Percentiles rank a stretch among this genome's conserved stretches.
phyloP scores from a whole-genome alignment of 306 rosid genomes.

The Geum urbanum region DNA sequence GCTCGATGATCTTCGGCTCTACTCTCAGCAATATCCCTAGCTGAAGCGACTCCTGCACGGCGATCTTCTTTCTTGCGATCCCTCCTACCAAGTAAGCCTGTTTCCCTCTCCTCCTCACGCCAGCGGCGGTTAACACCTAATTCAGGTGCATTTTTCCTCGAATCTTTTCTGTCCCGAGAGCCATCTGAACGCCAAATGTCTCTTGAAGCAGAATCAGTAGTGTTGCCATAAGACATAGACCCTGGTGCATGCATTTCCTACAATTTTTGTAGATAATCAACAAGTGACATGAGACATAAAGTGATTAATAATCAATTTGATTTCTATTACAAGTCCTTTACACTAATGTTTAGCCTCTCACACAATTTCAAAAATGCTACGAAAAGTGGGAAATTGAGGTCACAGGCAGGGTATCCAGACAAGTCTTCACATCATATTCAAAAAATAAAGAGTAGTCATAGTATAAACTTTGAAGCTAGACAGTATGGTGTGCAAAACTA shows the following conservation, averaged over 20 bases:
- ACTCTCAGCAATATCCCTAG: conserved; percentile 38
- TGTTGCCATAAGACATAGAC: conserved; percentile 40
- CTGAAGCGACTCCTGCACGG: conserved; percentile 44
- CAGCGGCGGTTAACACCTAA: conserved; percentile 54
- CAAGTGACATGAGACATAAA: not conserved
- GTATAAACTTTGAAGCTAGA: not conserved
- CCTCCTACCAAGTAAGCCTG: conserved; percentile 63
- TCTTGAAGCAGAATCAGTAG: conserved; percentile 49
- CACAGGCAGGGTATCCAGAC: not conserved
- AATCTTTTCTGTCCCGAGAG: conserved; percentile 61
- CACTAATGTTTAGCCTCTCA: not conserved
- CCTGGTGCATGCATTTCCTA: conserved; percentile 30
- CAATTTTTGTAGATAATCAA: not conserved
- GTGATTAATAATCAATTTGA: not conserved
- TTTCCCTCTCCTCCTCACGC: conserved; percentile 87
- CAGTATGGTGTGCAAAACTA: not conserved
- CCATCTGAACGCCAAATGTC: conserved; percentile 64
- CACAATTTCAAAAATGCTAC: not conserved
- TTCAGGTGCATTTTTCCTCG: conserved; percentile 57
- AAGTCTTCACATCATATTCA: not conserved
- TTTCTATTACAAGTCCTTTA: not conserved
- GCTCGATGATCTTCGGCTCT: conserved; percentile 55
- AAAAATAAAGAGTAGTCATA: not conserved
- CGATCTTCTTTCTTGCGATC: conserved; percentile 70
- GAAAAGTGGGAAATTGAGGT: not conserved